Conservation (phyloP, 805 yeast species). For the Zygosaccharomyces bisporus region DNA sequence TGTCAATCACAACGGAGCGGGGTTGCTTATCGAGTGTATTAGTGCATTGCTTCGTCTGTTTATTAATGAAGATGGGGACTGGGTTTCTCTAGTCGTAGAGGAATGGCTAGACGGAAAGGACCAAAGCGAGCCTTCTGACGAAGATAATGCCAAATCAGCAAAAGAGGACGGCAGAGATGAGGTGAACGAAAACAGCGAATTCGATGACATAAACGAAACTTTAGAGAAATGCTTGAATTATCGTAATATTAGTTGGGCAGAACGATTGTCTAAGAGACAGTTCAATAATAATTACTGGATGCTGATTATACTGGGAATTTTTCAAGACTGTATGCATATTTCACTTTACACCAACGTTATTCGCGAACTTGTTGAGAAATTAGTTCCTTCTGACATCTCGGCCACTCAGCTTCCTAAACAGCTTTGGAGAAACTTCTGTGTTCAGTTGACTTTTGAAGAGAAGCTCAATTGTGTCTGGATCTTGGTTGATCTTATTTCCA, state of each 20-base stretch:
- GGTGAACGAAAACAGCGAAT: slow-evolving; percentile 26
- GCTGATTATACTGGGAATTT: slow-evolving; percentile 65
- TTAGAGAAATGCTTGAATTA: slow-evolving; percentile 46
- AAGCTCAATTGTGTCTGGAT: slow-evolving; percentile 58
- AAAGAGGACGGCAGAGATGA: slow-evolving; percentile 24
- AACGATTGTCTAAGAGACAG: slow-evolving; percentile 64
- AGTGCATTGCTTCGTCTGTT: slow-evolving; percentile 32
- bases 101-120: slow-evolving; percentile 28
- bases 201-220: slow-evolving; percentile 17
- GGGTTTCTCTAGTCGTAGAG: slow-evolving; percentile 31
- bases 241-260: slow-evolving; percentile 70
- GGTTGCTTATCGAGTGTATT: slow-evolving; percentile 29
- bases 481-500: slow-evolving; percentile 53
- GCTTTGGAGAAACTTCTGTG: slow-evolving; percentile 52
- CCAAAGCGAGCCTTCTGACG: not conserved
- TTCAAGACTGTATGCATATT: slow-evolving; percentile 38
- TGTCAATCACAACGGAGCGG: slow-evolving; percentile 25
- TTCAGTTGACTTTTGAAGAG: slow-evolving; percentile 47
- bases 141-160: not conserved
- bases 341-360: slow-evolving; percentile 32
- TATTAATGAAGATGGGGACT: slow-evolving; percentile 34
- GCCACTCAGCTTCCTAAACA: slow-evolving; percentile 34
- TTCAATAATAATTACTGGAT: slow-evolving; percentile 89
- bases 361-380: slow-evolving; percentile 50
- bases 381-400: slow-evolving; percentile 43